These are phyloP conservation scores for Eucalyptus virginea DNA, from an alignment of 345 rosid species.

Conservation along the genomic window DNA sequence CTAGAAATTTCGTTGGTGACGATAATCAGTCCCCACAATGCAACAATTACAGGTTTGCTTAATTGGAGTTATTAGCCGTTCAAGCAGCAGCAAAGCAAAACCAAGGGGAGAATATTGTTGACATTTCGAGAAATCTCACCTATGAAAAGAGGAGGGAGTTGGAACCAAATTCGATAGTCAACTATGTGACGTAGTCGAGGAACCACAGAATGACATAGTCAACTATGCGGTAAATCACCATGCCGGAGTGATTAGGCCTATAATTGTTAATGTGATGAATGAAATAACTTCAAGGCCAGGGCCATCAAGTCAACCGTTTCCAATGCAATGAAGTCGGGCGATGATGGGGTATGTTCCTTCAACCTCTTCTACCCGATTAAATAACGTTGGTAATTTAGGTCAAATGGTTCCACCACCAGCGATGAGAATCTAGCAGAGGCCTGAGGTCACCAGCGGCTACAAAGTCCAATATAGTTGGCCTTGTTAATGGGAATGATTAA, in stretches of 20 bases:
- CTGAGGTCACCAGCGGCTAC: not conserved
- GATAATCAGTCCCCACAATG: not conserved
- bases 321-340: not conserved
- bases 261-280: not conserved
- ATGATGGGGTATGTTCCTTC: not conserved
- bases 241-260: not conserved
- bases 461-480: not conserved
- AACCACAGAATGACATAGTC: not conserved
- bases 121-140: not conserved
- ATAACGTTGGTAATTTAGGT: not conserved
- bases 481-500: not conserved
- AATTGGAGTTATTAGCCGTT: not conserved
- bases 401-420: not conserved
- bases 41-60: not conserved
- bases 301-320: not conserved
- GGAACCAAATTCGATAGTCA: not conserved
- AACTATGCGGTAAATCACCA: not conserved
- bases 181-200: rapidly evolving
- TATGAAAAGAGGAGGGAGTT: not conserved
- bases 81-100: not conserved
- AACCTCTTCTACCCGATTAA: not conserved
- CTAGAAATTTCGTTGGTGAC: not conserved
- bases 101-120: not conserved
- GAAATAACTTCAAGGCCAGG: not conserved
- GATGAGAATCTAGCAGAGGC: not conserved